Evolutionary conservation across 768 basidiomycete species (phyloP).

Genomic region (Lentinula edodes): DNA sequence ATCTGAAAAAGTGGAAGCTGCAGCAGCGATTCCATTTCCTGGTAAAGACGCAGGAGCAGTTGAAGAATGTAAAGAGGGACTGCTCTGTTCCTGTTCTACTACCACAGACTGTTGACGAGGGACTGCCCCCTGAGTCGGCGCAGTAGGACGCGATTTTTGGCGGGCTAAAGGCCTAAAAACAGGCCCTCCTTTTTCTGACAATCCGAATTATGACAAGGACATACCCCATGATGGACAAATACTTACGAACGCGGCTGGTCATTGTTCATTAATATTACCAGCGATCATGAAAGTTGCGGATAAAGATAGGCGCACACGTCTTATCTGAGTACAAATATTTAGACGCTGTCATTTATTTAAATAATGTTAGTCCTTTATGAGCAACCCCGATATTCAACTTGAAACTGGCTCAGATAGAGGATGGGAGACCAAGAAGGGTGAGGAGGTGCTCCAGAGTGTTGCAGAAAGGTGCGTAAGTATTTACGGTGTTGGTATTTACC

Average conservation of each 20-base stretch:
- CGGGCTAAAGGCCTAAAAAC: conserved; percentile 67
- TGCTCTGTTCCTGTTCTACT: background rate
- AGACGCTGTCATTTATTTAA: background rate
- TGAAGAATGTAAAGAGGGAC: background rate
- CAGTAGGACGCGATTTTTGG: conserved; percentile 38
- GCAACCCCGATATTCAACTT: conserved; percentile 18
- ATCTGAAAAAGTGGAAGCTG: background rate
- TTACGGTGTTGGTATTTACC: background rate
- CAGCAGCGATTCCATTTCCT: too few relatives aligned
- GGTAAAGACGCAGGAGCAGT: background rate
- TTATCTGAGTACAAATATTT: conserved; percentile 3
- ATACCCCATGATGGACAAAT: background rate
- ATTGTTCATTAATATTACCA: conserved; percentile 18
- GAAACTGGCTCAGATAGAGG: conserved; percentile 46
- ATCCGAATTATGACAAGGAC: conserved; percentile 5
- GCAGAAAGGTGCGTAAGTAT: conserved; percentile 47
- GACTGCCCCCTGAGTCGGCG: conserved; percentile 13
- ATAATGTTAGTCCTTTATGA: conserved; percentile 3
- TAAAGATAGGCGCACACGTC: conserved; percentile 4
- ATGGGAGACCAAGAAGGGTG: conserved; percentile 52
- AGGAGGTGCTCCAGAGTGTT: conserved; percentile 42
- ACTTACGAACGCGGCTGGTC: conserved; percentile 66
- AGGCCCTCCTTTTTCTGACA: conserved; percentile 63
- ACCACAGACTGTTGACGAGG: background rate
- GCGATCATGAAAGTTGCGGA: conserved; percentile 7